phyloP scores from a whole-genome alignment of 208 protist genomes.

The Leishmania arabica region DNA sequence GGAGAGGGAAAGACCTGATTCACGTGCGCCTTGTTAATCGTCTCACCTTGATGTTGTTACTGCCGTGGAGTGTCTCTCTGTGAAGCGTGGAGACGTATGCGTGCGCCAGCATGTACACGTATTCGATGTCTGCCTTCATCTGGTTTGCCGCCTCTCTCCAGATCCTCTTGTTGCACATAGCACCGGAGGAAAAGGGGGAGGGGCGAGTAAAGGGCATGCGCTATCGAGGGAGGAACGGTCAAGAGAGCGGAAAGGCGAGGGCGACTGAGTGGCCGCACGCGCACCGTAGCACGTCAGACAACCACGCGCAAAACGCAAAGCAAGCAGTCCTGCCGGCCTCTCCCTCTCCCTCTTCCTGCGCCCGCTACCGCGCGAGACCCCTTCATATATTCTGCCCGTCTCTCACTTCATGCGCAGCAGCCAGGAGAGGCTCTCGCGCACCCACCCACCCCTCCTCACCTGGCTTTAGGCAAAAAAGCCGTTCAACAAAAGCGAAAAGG shows the following conservation, averaged over 20 bases:
- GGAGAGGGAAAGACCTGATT: neutral
- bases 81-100: neutral
- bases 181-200: neutral
- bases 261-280: neutral
- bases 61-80: neutral
- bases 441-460: no score
- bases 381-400: neutral
- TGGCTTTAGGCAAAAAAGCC: slow-evolving; percentile 45
- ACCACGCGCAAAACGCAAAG: neutral
- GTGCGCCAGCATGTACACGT: neutral
- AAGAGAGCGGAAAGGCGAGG: neutral
- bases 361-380: neutral
- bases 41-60: neutral
- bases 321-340: neutral
- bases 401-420: neutral
- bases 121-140: no score
- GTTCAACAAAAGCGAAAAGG: slow-evolving; percentile 55
- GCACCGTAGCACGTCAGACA: neutral
- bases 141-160: neutral
- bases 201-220: neutral
- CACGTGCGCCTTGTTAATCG: neutral
- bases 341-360: neutral
- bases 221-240: neutral
- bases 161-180: neutral
- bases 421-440: neutral